Evolutionary conservation across 2,329 filamentous ascomycete genomes (phyloP), one percentile per base, ranked within the genome.

Genomic region (Bipolaris cookei): DNA sequence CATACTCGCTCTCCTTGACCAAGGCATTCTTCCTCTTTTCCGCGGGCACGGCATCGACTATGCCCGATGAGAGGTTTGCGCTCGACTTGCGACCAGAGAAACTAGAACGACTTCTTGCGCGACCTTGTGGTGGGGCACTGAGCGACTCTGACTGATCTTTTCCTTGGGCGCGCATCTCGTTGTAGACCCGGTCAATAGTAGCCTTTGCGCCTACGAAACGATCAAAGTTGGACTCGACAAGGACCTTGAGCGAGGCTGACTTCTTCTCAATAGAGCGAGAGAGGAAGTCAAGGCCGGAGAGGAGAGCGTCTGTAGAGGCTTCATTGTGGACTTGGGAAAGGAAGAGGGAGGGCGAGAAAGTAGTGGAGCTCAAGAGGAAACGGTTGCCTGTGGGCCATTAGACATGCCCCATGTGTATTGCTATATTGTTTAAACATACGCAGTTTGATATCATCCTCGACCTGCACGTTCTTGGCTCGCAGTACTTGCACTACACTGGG

Each of bases 161-260:
- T 81, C 93, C 83, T 86, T 97, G 84, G 32, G 84, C 84, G 25
- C 84, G 82, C 95, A 99, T 99, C 77, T 99, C 95, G 61, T 89
- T 96, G 79, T 99, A 99, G 50, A 99, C 95, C 78, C 96, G 96
- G 79, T 99, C 95, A 70, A 99, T 98, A 6, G 94, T 98, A 16
- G 94, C 91, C 77, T 99, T 99, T 41, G 95, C 95, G 62, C 92
- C 90, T 54, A 99, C 95, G 80, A 99, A 99, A 64, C 94, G 90
- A 78, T 99, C 96, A 73, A 99, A 99, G 76, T 99, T 99, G 63
- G 91, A 94, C 77, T 99, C 95, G 21, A 99, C 95, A 16, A 99
- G 84, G 10, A 96, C 90, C 75, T 99, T 99, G 59, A 99, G 84
- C 3, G 93, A 97, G 0, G 94, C 95, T 0, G 94, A 97, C 77